Evolutionary conservation across 1,284 basidiomycete species (phyloP).

Genomic region (Abortiporus biennis): DNA sequence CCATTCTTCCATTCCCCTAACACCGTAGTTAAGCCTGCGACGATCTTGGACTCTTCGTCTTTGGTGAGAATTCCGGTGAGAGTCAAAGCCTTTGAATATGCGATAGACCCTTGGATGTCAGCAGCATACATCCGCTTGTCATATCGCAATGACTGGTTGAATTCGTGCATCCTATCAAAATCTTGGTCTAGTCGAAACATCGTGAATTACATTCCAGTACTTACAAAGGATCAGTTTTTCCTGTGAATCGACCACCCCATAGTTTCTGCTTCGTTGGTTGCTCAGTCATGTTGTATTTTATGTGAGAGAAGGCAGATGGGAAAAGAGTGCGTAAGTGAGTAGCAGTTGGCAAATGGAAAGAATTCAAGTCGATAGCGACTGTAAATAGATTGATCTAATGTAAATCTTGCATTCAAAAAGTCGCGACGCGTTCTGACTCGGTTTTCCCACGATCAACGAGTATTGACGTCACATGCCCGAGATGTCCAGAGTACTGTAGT

Average conservation of each 20-base stretch:
- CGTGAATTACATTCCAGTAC: conserved; percentile 18
- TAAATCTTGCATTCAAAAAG: too few relatives aligned
- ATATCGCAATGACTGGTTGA: conserved; percentile 93
- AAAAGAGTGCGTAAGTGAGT: neutral
- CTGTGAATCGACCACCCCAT: conserved; percentile 90
- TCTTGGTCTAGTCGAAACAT: neutral
- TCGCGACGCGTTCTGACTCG: too few relatives aligned
- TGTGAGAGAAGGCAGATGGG: too few relatives aligned
- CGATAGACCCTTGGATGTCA: conserved; percentile 92
- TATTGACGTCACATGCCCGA: too few relatives aligned
- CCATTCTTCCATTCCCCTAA: conserved; percentile 82
- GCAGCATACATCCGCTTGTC: conserved; percentile 91
- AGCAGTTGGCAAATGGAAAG: neutral
- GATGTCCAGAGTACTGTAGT: too few relatives aligned
- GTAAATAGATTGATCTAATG: neutral
- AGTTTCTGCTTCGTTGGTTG: conserved; percentile 74
- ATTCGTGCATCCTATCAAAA: conserved; percentile 78
- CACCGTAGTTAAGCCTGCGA: conserved; percentile 74
- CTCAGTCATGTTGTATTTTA: conserved; percentile 35
- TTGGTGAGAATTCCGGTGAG: conserved; percentile 76
- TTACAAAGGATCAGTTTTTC: conserved; percentile 82
- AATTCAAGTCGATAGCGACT: too few relatives aligned
- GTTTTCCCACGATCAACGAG: too few relatives aligned
- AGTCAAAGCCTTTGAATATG: conserved; percentile 85
- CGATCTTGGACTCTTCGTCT: conserved; percentile 72